Percentiles rank a stretch among this genome's conserved stretches.
phyloP scores from a whole-genome alignment of 768 basidiomycete genomes.

The Pluteus cervinus region DNA sequence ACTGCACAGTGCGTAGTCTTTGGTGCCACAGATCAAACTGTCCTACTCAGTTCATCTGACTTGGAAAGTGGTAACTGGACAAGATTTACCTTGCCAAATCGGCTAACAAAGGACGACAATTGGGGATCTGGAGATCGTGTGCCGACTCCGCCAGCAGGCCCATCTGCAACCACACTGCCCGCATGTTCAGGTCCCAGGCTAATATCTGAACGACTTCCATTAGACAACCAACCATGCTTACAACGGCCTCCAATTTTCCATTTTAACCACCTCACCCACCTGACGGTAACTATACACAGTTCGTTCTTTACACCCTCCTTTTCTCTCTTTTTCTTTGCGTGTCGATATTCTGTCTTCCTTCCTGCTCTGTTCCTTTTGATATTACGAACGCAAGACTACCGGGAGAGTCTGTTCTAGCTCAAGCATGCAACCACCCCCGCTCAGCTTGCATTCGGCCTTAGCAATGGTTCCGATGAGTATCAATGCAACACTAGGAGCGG shows the following conservation, averaged over 20 bases:
- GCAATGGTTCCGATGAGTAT: constrained; percentile 17
- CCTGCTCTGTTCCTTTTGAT: background rate
- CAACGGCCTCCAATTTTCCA: constrained; percentile 17
- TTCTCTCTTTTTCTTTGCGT: background rate
- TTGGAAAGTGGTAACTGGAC: too few species aligned
- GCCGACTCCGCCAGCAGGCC: too few species aligned
- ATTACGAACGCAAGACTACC: background rate
- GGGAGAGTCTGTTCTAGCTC: background rate
- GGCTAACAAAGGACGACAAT: too few species aligned
- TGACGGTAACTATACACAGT: background rate
- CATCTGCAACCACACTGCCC: too few species aligned
- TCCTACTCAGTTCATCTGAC: too few species aligned
- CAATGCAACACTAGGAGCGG: constrained; percentile 52
- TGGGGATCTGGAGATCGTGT: too few species aligned
- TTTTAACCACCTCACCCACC: background rate
- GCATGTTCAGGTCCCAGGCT: too few species aligned
- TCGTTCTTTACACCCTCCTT: constrained; percentile 2
- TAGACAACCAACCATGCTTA: background rate
- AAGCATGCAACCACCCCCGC: too few species aligned
- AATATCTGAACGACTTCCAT: too few species aligned
- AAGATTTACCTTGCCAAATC: too few species aligned
- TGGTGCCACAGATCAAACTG: too few species aligned
- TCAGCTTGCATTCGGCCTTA: constrained; percentile 1
- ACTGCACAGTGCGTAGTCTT: too few species aligned
- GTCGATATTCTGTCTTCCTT: constrained; percentile 1